Evolutionary conservation across 2,329 filamentous ascomycete species (phyloP).

Genomic region (Allantophomopsis lycopodina): DNA sequence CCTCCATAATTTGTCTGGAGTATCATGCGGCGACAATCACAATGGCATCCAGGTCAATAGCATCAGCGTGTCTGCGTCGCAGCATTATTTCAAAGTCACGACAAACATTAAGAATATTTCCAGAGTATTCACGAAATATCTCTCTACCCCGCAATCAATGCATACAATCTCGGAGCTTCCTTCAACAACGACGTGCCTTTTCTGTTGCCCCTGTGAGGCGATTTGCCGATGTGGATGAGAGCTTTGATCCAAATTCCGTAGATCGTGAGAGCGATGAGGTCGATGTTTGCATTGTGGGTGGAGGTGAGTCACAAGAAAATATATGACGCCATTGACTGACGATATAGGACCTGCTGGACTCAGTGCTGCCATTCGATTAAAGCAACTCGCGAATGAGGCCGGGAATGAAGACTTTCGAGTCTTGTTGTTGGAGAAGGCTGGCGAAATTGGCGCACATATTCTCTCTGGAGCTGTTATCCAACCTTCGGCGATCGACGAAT

Average conservation of each 20-base stretch:
- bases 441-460: constrained; percentile 88
- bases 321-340: neutral
- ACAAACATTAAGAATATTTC: neutral
- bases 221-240: constrained; percentile 32
- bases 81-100: neutral
- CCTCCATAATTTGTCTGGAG: too few species aligned
- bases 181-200: constrained; percentile 21
- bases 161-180: neutral
- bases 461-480: constrained; percentile 93
- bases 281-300: constrained; percentile 93
- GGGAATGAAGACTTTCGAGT: constrained; percentile 95
- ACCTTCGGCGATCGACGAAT: constrained; percentile 74
- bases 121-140: constrained; percentile 1
- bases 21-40: neutral
- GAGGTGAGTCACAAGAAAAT: constrained; percentile 34
- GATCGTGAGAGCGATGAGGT: constrained; percentile 89
- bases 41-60: neutral
- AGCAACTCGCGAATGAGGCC: constrained; percentile 87
- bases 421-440: constrained; percentile 84
- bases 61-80: neutral
- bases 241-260: constrained; percentile 51
- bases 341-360: constrained; percentile 69
- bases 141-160: neutral
- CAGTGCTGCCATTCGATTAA: constrained; percentile 83
- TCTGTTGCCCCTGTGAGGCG: constrained; percentile 25